A percentile compares a stretch with the other conserved stretches of the same genome.
phyloP scores from a whole-genome alignment of 352 stramenopile species.

The Phytophthora foliorum region DNA sequence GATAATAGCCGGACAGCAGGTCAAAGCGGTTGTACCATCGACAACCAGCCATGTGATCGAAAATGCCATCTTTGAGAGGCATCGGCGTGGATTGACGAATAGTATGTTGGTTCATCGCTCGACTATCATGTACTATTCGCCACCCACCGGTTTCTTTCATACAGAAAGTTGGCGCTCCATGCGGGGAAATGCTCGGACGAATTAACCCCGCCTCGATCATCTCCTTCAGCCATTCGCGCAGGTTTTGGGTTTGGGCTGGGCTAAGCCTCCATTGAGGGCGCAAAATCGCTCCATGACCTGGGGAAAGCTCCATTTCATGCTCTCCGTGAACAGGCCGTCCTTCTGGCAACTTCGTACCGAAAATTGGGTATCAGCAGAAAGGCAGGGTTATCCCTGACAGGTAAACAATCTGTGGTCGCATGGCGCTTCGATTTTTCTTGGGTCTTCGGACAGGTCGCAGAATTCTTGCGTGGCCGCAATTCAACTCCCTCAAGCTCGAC shows the following conservation, averaged over 20 bases:
- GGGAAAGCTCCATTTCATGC: slow-evolving; percentile 3
- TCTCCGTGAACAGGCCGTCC: not conserved
- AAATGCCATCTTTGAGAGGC: slow-evolving; percentile 10
- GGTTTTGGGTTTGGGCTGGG: slow-evolving; percentile 2
- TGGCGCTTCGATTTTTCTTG: slow-evolving; percentile 10
- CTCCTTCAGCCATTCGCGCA: slow-evolving; percentile 4
- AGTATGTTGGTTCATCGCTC: slow-evolving; percentile 11
- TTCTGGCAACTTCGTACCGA: slow-evolving; percentile 9
- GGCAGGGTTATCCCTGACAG: not conserved
- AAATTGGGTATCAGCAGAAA: slow-evolving; percentile 8
- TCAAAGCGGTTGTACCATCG: slow-evolving; percentile 21
- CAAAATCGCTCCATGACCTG: slow-evolving; percentile 8
- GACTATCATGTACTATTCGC: slow-evolving; percentile 13
- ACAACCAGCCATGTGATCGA: slow-evolving; percentile 10
- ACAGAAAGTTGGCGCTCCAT: slow-evolving; percentile 16
- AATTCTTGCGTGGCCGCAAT: not conserved
- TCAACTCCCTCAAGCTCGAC: not conserved
- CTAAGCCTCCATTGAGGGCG: slow-evolving; percentile 9
- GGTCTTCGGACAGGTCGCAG: not conserved
- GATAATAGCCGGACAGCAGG: slow-evolving; percentile 11
- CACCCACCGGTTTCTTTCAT: slow-evolving; percentile 10
- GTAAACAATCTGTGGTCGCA: not conserved
- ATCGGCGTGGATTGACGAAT: slow-evolving; percentile 20
- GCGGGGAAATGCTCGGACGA: slow-evolving; percentile 8
- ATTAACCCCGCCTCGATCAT: slow-evolving; percentile 6